Evolutionary conservation across 306 rosid species (phyloP).

Genomic region (Vachellia pachyceras): DNA sequence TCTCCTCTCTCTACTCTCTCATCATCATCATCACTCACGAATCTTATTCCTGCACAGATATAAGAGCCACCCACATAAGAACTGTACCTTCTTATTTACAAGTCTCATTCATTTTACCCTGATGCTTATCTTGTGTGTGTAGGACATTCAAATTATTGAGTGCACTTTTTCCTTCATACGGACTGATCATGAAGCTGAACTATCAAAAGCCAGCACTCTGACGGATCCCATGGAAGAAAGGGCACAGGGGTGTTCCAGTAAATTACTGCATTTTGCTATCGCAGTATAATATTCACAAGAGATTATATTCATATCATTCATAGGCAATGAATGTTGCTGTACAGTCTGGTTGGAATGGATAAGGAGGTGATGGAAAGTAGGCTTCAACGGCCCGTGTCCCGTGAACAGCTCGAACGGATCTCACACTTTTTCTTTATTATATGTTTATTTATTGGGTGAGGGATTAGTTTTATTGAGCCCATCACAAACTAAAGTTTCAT

Average conservation of each 20-base stretch:
- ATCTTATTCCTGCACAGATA: neutral
- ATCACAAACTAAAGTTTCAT: slow-evolving; percentile 36
- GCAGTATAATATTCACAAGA: neutral
- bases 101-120: neutral
- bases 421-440: neutral
- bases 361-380: neutral
- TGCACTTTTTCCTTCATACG: neutral
- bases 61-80: neutral
- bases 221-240: slow-evolving; percentile 16
- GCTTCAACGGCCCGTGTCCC: neutral
- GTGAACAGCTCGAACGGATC: neutral
- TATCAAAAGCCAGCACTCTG: neutral
- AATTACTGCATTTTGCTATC: neutral
- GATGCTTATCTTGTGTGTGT: neutral
- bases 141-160: neutral
- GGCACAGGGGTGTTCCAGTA: neutral
- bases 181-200: neutral
- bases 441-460: neutral
- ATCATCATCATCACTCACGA: neutral
- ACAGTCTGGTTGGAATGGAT: neutral
- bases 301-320: neutral
- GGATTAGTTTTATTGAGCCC: slow-evolving; percentile 37
- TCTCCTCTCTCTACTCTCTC: too few relatives aligned
- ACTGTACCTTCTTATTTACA: neutral
- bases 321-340: neutral